Evolutionary conservation across 805 yeast species (phyloP).

Genomic region (Starmera caribaea): DNA sequence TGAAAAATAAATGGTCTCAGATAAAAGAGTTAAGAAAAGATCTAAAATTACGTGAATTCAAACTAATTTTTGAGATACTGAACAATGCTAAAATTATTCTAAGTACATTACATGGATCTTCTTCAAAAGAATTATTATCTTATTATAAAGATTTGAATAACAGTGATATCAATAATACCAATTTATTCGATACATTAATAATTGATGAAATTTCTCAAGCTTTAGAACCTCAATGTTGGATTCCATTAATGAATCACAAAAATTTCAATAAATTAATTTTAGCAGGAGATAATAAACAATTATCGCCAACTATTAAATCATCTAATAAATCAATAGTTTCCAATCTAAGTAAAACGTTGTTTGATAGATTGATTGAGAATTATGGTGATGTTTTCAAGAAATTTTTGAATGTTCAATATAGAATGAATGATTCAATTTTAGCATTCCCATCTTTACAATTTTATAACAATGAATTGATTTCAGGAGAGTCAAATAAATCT

Average conservation of each 20-base stretch:
- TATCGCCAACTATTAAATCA: constrained; percentile 83
- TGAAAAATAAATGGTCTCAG: constrained; percentile 60
- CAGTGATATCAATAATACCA: constrained; percentile 8
- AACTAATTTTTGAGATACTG: constrained; percentile 49
- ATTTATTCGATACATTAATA: constrained; percentile 65
- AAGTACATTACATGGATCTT: constrained; percentile 84
- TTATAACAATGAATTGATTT: constrained; percentile 53
- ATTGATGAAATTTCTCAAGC: constrained; percentile 96
- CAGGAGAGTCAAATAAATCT: constrained; percentile 48
- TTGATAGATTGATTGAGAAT: constrained; percentile 62
- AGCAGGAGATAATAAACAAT: constrained; percentile 90
- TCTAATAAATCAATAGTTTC: constrained; percentile 29
- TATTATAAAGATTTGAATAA: constrained; percentile 27
- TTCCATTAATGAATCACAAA: constrained; percentile 66
- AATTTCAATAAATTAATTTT: constrained; percentile 48
- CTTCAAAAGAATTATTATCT: constrained; percentile 56
- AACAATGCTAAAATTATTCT: constrained; percentile 58
- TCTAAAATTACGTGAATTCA: constrained; percentile 53
- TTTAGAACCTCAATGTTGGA: constrained; percentile 94
- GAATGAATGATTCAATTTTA: constrained; percentile 81
- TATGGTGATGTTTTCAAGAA: constrained; percentile 39
- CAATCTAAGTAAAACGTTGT: constrained; percentile 55
- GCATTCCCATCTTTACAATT: constrained; percentile 59
- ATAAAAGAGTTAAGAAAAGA: constrained; percentile 66
- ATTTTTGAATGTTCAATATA: constrained; percentile 68